Percentiles rank a stretch among this genome's conserved stretches.
These are phyloP conservation scores for Primulina huaijiensis DNA, from an alignment of 257 asterid species.

Conservation along the genomic window DNA sequence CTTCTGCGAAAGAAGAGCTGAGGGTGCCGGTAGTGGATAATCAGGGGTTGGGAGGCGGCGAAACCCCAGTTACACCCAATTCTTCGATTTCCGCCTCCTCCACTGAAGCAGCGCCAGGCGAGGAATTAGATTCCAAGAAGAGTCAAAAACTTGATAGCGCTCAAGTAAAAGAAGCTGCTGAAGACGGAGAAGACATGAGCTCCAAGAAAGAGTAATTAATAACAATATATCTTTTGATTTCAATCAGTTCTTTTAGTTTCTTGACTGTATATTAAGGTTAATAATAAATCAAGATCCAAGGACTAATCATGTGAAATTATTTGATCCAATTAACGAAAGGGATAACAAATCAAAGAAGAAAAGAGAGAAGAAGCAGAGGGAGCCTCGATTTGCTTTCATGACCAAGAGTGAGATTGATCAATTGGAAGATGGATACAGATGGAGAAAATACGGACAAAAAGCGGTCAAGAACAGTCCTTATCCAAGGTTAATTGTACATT, in stretches of 20 bases:
- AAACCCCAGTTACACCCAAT: slow-evolving; percentile 53
- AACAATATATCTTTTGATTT: not conserved
- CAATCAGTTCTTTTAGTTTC: not conserved
- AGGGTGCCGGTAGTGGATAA: slow-evolving; percentile 18
- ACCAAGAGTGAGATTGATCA: slow-evolving; percentile 89
- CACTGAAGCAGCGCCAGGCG: slow-evolving; percentile 46
- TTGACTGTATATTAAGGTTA: not conserved
- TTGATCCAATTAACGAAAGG: slow-evolving; percentile 18
- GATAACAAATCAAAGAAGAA: slow-evolving; percentile 55
- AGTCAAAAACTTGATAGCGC: slow-evolving; percentile 24
- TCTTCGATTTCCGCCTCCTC: slow-evolving; percentile 56
- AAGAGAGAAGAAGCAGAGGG: slow-evolving; percentile 65
- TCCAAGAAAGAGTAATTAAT: slow-evolving; percentile 52
- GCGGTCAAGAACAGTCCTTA: slow-evolving; percentile 89
- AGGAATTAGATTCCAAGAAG: slow-evolving; percentile 30
- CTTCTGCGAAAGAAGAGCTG: slow-evolving; percentile 30
- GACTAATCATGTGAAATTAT: not conserved
- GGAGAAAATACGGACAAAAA: slow-evolving; percentile 90
- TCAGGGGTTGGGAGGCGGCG: slow-evolving; percentile 25
- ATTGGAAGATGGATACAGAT: slow-evolving; percentile 82
- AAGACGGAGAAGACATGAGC: slow-evolving; percentile 37
- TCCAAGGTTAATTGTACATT: slow-evolving; percentile 49
- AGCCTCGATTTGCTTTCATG: slow-evolving; percentile 76
- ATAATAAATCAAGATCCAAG: not conserved
- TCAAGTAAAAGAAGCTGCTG: slow-evolving; percentile 24